phyloP scores from a whole-genome alignment of 2,329 filamentous ascomycete genomes.

The Penicillium olsonii region DNA sequence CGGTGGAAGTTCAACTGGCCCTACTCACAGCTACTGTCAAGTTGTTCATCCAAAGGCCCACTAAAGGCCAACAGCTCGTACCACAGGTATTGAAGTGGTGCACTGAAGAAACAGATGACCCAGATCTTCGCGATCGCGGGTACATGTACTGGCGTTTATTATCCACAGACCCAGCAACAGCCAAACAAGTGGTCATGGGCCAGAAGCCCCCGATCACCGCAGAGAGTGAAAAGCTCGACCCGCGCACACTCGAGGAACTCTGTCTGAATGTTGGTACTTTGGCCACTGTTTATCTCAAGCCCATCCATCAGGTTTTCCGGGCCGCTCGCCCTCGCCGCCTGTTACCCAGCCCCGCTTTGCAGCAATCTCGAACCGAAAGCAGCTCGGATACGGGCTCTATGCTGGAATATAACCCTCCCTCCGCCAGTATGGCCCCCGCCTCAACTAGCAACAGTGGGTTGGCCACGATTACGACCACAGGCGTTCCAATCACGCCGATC shows the following conservation, averaged over 20 bases:
- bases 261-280: slow-evolving; percentile 94
- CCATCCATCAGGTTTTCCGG: slow-evolving; percentile 95
- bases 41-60: slow-evolving; percentile 94
- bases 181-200: slow-evolving; percentile 91
- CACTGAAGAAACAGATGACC: slow-evolving; percentile 98
- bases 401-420: slow-evolving; percentile 40
- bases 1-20: slow-evolving; percentile 91
- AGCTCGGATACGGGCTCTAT: slow-evolving; percentile 24
- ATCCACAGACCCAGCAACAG: slow-evolving; percentile 84
- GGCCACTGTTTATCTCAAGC: slow-evolving; percentile 96
- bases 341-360: slow-evolving; percentile 80
- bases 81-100: slow-evolving; percentile 97
- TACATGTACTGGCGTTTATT: slow-evolving; percentile 99
- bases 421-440: slow-evolving; percentile 29
- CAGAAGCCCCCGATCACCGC: slow-evolving; percentile 96
- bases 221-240: slow-evolving; percentile 91
- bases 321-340: slow-evolving; percentile 78
- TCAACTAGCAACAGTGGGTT: slow-evolving; percentile 30
- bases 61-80: slow-evolving; percentile 89
- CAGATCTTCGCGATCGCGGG: slow-evolving; percentile 88
- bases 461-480: slow-evolving; percentile 33
- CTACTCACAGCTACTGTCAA: slow-evolving; percentile 96
- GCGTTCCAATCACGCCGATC: slow-evolving; percentile 30
- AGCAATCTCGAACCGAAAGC: slow-evolving; percentile 61
- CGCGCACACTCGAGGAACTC: slow-evolving; percentile 90